phyloP scores from a whole-genome alignment of 2,329 filamentous ascomycete species.

The Chaetomiaceae sp. region DNA sequence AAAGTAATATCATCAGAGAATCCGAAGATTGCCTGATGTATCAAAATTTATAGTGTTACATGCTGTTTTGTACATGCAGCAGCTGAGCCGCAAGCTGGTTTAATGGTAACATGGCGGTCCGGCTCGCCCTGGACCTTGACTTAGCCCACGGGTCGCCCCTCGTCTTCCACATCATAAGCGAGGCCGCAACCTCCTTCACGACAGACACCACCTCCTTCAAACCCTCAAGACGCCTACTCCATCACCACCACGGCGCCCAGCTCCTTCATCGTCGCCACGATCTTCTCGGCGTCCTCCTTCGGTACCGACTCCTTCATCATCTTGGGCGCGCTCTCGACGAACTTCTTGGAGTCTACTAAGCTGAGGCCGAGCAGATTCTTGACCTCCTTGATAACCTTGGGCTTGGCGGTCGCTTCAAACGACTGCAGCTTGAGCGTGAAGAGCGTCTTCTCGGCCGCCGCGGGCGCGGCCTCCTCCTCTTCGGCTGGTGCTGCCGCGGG shows the following conservation, averaged over 20 bases:
- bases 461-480: conserved; percentile 83
- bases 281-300: conserved; percentile 99
- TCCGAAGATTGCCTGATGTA: conserved; percentile 12
- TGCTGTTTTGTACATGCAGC: conserved; percentile 23
- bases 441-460: conserved; percentile 89
- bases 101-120: conserved; percentile 15
- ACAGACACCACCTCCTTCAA: background rate
- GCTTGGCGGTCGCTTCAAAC: conserved; percentile 83
- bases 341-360: conserved; percentile 99
- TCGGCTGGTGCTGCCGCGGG: conserved; percentile 53
- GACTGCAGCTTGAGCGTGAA: conserved; percentile 93
- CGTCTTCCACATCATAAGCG: conserved; percentile 4
- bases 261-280: conserved; percentile 85
- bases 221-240: conserved; percentile 64
- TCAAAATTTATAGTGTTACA: conserved; percentile 24
- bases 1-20: background rate
- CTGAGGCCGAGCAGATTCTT: conserved; percentile 92
- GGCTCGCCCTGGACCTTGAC: conserved; percentile 2
- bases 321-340: conserved; percentile 97
- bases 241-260: conserved; percentile 83
- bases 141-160: conserved; percentile 6
- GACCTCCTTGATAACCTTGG: conserved; percentile 99
- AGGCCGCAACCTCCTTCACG: conserved; percentile 8
- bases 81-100: conserved; percentile 13
- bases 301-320: conserved; percentile 97